A percentile compares a stretch with the other conserved stretches of the same genome.
These are phyloP conservation scores for Blastobotrys apis DNA, from an alignment of 1,139 yeast genomes.

Conservation along the genomic window DNA sequence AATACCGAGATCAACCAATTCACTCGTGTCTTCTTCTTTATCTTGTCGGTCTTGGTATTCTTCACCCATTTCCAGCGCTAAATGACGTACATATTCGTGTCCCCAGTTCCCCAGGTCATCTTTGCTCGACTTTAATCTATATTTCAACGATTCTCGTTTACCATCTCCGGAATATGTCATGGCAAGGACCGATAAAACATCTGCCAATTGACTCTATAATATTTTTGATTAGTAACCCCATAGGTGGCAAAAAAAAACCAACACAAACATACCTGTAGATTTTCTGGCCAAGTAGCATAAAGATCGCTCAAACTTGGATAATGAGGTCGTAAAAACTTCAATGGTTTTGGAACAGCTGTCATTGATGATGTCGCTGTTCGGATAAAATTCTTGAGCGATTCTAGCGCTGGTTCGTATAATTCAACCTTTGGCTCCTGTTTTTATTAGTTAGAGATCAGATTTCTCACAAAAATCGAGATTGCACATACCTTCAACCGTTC, in stretches of 20 bases:
- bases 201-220: conserved; percentile 56
- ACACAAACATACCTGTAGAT: conserved; percentile 5
- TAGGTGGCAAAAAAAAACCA: not conserved
- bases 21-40: conserved; percentile 34
- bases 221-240: conserved; percentile 13
- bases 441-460: conserved; percentile 2
- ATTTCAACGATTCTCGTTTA: conserved; percentile 73
- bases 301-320: conserved; percentile 62
- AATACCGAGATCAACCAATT: conserved; percentile 61
- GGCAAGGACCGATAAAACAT: conserved; percentile 85
- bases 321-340: conserved; percentile 89
- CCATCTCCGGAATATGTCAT: conserved; percentile 92
- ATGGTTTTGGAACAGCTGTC: conserved; percentile 99
- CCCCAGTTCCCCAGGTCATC: conserved; percentile 87
- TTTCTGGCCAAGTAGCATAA: conserved; percentile 62
- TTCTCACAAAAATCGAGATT: not conserved
- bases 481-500: conserved; percentile 53
- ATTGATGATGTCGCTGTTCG: conserved; percentile 94
- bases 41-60: conserved; percentile 69
- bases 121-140: conserved; percentile 59
- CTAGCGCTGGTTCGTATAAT: conserved; percentile 56
- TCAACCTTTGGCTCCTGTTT: conserved; percentile 42
- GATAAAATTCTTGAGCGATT: conserved; percentile 68
- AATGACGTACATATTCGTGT: conserved; percentile 93
- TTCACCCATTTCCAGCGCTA: conserved; percentile 92